These are phyloP conservation scores for Strobilomyces confusus DNA, from an alignment of 768 basidiomycete genomes.

Conservation along the genomic window DNA sequence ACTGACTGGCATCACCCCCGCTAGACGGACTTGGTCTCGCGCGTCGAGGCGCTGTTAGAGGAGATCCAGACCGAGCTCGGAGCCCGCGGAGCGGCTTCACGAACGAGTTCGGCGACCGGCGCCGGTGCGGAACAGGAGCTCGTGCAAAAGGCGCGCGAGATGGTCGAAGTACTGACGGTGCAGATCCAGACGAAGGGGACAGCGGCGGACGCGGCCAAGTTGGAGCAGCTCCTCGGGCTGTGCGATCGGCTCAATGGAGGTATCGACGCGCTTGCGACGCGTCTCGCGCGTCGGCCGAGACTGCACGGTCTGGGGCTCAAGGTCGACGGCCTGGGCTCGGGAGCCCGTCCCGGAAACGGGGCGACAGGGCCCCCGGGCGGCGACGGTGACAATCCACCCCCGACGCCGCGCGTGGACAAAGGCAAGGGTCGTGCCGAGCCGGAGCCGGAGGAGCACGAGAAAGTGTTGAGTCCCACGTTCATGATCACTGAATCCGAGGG, in stretches of 20 bases:
- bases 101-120: background rate
- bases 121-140: conserved; percentile 32
- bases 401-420: conserved; percentile 70
- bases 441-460: conserved; percentile 63
- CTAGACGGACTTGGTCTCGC: conserved; percentile 11
- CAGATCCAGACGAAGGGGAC: conserved; percentile 46
- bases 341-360: conserved; percentile 12
- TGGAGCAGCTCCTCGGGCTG: conserved; percentile 65
- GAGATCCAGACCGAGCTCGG: conserved; percentile 32
- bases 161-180: conserved; percentile 47
- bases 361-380: conserved; percentile 9
- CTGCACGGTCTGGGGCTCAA: conserved; percentile 45
- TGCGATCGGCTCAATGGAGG: conserved; percentile 67
- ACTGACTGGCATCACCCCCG: background rate
- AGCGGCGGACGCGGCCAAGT: conserved; percentile 47
- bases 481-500: conserved; percentile 50
- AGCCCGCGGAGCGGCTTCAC: conserved; percentile 1
- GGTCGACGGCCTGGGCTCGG: conserved; percentile 26
- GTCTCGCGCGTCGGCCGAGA: conserved; percentile 36
- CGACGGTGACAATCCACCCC: conserved; percentile 29
- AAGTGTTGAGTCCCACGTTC: conserved; percentile 68
- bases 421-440: conserved; percentile 73
- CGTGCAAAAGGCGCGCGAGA: conserved; percentile 46
- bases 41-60: conserved; percentile 41
- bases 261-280: conserved; percentile 46